phyloP scores from a whole-genome alignment of 305 asterid genomes.

The Plantago coronopus region DNA sequence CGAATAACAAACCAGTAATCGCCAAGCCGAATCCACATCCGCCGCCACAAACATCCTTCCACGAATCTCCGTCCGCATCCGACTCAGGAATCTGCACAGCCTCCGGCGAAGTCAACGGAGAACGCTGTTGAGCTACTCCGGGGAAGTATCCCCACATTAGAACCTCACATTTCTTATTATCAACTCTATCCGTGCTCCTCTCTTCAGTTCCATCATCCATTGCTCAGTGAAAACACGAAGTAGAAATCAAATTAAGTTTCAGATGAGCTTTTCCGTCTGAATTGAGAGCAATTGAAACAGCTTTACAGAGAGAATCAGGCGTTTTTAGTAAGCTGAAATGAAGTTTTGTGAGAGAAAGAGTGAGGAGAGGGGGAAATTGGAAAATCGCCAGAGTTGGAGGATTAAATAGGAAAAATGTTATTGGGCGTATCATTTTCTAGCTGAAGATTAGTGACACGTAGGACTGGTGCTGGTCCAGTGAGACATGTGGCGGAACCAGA shows the following conservation, averaged over 20 bases:
- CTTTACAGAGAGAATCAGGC: not conserved
- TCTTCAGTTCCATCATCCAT: slow-evolving; percentile 31
- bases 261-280: not conserved
- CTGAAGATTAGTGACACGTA: slow-evolving; percentile 42
- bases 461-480: slow-evolving; percentile 26
- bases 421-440: slow-evolving; percentile 51
- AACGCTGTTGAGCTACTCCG: slow-evolving; percentile 39
- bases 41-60: slow-evolving; percentile 68
- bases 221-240: not conserved
- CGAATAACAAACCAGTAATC: slow-evolving; percentile 38
- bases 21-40: slow-evolving; percentile 80
- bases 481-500: slow-evolving; percentile 36
- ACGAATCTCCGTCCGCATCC: slow-evolving; percentile 37
- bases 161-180: slow-evolving; percentile 37
- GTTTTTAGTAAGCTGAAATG: slow-evolving; percentile 19
- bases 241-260: slow-evolving; percentile 11
- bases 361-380: not conserved
- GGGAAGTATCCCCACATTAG: slow-evolving; percentile 71
- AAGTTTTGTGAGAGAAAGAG: not conserved
- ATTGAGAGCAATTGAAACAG: not conserved
- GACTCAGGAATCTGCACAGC: slow-evolving; percentile 37
- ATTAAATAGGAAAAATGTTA: not conserved
- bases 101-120: slow-evolving; percentile 48
- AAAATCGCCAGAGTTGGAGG: not conserved
- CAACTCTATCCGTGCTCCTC: not conserved